Evolutionary conservation across 345 rosid genomes (phyloP).

Genomic region (Cochlearia excelsa): DNA sequence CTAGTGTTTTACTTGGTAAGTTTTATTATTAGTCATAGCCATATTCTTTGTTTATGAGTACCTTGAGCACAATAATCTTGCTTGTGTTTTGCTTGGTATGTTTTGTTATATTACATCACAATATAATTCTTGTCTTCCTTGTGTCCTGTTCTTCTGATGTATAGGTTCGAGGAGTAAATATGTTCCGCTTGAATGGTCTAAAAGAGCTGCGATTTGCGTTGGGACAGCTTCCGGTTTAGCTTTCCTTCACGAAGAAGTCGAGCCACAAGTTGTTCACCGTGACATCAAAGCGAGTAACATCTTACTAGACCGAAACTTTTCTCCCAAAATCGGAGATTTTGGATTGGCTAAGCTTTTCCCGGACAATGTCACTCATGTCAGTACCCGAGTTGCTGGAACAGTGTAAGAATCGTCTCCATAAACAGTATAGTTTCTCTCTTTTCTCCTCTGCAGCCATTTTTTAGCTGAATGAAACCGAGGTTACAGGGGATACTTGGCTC

Average conservation of each 20-base stretch:
- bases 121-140: neutral
- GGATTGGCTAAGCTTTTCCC: conserved; percentile 98
- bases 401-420: conserved; percentile 50
- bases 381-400: conserved; percentile 93
- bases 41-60: conserved; percentile 64
- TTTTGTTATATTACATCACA: neutral
- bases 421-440: neutral
- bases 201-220: conserved; percentile 74
- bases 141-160: conserved; percentile 14
- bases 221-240: conserved; percentile 82
- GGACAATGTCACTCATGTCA: conserved; percentile 86
- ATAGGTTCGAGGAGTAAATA: conserved; percentile 48
- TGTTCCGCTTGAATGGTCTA: conserved; percentile 62
- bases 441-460: neutral
- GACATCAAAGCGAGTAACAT: conserved; percentile 95
- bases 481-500: conserved; percentile 91
- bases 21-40: too few relatives aligned
- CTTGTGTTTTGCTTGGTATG: conserved; percentile 60
- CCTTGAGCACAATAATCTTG: conserved; percentile 77
- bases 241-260: conserved; percentile 82
- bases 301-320: conserved; percentile 71
- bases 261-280: conserved; percentile 84
- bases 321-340: conserved; percentile 93
- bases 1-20: conserved; percentile 61
- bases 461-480: conserved; percentile 25